phyloP scores from a whole-genome alignment of 495 filamentous ascomycete genomes.

The Pseudomonodictys pantanalensis region DNA sequence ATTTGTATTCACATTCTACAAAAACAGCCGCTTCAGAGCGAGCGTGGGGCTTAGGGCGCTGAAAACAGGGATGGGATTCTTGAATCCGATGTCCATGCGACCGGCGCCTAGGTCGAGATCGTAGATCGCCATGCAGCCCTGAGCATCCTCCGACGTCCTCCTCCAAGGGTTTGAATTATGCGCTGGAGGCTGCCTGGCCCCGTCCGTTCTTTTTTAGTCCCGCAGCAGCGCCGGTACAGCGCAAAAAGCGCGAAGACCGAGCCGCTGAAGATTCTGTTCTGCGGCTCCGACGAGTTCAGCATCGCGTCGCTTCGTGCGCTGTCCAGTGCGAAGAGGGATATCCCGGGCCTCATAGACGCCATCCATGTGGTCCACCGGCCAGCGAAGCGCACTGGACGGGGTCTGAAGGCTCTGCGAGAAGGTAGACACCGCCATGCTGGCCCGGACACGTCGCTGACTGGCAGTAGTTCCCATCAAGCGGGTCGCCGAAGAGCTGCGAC shows the following conservation, averaged over 20 bases:
- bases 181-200: constrained; percentile 17
- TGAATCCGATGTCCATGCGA: too few species aligned
- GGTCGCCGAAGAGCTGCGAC: constrained; percentile 39
- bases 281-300: constrained; percentile 91
- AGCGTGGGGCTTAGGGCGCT: too few species aligned
- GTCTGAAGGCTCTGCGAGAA: constrained; percentile 66
- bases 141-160: too few species aligned
- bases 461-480: constrained; percentile 68
- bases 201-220: constrained; percentile 6
- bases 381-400: constrained; percentile 70
- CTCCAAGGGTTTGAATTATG: constrained; percentile 11
- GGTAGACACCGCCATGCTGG: constrained; percentile 45
- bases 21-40: too few species aligned
- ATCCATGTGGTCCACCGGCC: constrained; percentile 87
- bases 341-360: constrained; percentile 62
- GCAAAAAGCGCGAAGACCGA: constrained; percentile 34
- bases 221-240: constrained; percentile 3
- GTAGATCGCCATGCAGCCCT: too few species aligned
- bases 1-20: too few species aligned
- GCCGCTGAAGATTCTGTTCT: constrained; percentile 89
- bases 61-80: too few species aligned
- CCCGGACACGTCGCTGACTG: constrained; percentile 1
- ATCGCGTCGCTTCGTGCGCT: constrained; percentile 73
- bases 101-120: too few species aligned
- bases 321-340: constrained; percentile 53